Base-by-base conservation (phyloP, 1,284 basidiomycete genomes). In the Leccinum solheimii region DNA sequence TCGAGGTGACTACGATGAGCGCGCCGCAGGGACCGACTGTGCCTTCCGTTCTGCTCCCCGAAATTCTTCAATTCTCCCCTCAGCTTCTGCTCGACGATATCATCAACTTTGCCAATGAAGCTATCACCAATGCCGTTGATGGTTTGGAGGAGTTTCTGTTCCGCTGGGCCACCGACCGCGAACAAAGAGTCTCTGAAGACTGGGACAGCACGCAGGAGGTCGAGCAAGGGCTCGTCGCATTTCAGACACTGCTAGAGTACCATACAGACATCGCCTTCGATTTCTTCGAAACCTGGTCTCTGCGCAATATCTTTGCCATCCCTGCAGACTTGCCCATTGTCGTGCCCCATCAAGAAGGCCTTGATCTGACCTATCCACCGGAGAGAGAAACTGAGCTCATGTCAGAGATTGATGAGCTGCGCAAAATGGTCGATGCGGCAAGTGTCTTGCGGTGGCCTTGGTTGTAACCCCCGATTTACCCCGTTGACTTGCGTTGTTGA, bases 211-310 rank as follows among this genome's bases (percentile, higher is more conserved):
- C 80, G 8, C 83, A 87, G 61, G 89, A 91, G 62, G 79, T 89
- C 32, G 89, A 89, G 65, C 86, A 87, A 71, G 88, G 88, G 5
- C 76, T 92, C 1, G 88, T 91, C 52, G 82, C 88, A 34, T 91
- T 92, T 67, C 87, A 90, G 68, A 92, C 90, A 0, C 79, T 92
- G 43, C 79, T 92, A 23, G 89, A 92, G 68, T 84, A 86, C 57
- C 90, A 92, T 66, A 88, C 88, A 49, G 90, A 92, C 68, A 81
- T 91, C 56, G 90, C 90, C 2, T 90, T 92, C 64, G 90, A 92
- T 72, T 89, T 88, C 72, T 88, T 92, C 67, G 90, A 92, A 75
- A 85, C 85, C 1, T 92, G 90, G 90, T 86, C 84, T 9, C 71
- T 91, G 68, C 79, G 90, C 34, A 92, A 92, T 71, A 90, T 91